phyloP scores from a whole-genome alignment of 2,329 filamentous ascomycete genomes.

The Claviceps sp. region DNA sequence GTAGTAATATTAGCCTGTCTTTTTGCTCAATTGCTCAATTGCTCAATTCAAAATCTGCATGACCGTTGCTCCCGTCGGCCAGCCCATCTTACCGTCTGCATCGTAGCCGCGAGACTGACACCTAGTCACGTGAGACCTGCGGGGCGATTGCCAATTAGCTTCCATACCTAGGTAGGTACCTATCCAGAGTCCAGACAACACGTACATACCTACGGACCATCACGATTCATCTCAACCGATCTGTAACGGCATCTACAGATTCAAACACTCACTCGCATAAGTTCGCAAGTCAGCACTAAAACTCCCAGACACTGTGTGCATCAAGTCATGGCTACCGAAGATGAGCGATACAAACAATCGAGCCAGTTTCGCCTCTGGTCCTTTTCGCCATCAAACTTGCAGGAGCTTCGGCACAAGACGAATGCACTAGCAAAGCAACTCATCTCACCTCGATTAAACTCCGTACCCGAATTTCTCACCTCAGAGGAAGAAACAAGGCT shows the following conservation, averaged over 20 bases:
- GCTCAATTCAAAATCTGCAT: background rate
- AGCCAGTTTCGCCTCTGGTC: constrained; percentile 91
- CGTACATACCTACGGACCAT: too few species aligned
- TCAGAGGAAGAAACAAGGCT: constrained; percentile 72
- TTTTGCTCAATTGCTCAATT: background rate
- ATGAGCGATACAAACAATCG: constrained; percentile 78
- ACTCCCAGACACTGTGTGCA: background rate
- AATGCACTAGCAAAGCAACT: constrained; percentile 57
- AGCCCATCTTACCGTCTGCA: background rate
- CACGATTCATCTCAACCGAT: background rate
- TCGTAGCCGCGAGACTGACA: constrained; percentile 1
- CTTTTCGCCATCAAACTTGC: constrained; percentile 62
- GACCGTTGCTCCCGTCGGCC: too few species aligned
- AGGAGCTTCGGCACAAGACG: constrained; percentile 60
- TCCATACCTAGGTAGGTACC: background rate
- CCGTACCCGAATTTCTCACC: constrained; percentile 64
- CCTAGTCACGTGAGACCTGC: constrained; percentile 7
- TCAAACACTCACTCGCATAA: background rate
- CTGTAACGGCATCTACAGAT: background rate
- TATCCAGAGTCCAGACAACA: background rate
- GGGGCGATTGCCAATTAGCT: background rate
- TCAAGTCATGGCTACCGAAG: constrained; percentile 58
- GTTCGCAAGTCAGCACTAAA: background rate
- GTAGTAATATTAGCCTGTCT: too few species aligned
- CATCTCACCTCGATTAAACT: constrained; percentile 44